Evolutionary conservation across 129 eudicot genomes (phyloP), one percentile per base, ranked within the genome.

Genomic region (Artemisia annua): DNA sequence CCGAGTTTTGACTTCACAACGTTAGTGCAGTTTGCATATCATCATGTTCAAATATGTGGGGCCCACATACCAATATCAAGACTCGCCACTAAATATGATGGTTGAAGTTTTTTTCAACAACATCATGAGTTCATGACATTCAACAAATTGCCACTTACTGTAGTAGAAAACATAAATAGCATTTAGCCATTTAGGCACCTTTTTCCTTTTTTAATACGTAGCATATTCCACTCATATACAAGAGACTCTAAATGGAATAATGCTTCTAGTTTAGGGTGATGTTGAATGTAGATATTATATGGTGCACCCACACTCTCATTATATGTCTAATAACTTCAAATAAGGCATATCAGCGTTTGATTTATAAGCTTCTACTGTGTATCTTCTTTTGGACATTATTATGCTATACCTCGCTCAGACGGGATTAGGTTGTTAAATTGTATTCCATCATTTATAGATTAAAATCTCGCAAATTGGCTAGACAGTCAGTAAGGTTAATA

Each of bases 21-120:
- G 8, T 66, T 43, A 49, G 63, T 60, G 64, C 55, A 61, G 48
- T 49, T 69, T 58, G 50, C 75, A 58, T 46, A 69, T 75, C 72
- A 55, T 77, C 65, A 69, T 70, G n/a, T 73, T 69, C 20, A 60
- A 48, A 50, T 60, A 35, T 35, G n/a, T 46, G 70, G 70, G 54
- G 18, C 63, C 78, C 78, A 39, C 52, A 52, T 50, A 32, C 63
- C 48, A 18, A 46, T 24, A 24, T 28, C n/a, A 60, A 12, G 67
- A 63, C 67, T 62, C 67, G 24, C 55, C 46, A 44, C 32, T 43
- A n/a, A 9, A 55, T 65, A 55, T 54, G 55, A 22, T 54, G 44
- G 32, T 53, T 75, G 66, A 63, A 53, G 13, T 13, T 32, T 64
- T 49, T 15, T n/a, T 73, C 61, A 24, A 62, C 16, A n/a, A 8